Evolutionary conservation across 169 alveolate genomes (phyloP), one percentile per base, ranked within the genome.

Genomic region (Cryptosporidium viatorum): DNA sequence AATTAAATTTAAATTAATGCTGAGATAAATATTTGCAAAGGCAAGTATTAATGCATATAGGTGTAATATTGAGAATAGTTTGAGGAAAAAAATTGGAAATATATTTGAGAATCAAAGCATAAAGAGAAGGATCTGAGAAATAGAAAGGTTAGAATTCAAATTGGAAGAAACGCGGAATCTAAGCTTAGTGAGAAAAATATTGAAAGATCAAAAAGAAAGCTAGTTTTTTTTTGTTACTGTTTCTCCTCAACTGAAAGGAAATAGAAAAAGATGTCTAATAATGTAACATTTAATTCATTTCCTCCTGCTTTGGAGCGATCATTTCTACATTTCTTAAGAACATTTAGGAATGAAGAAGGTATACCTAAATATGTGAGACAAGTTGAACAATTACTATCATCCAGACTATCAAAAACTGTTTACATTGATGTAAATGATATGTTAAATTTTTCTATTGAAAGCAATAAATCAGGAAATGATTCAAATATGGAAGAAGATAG

Each of bases 381-480:
- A 37, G 86, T 62, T 31, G 86, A 74, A 41, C 86, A 74, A 26
- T 52, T 74, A 10, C 1, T 74, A 21, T 31, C 86, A 21, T 74
- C 86, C 60, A 52, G 86, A 52, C 21, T 74, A 35, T n/a, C 86
- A 55, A 52, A 43, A 35, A 74, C 86, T 23, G 52, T 74, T 35
- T 74, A 74, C 9, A 74, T 74, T 8, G 86, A 74, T 37, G 71
- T 74, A 26, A 74, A 74, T 59, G 86, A 74, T 41, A 55, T 74
- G 43, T 0, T 74, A n/a, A 74, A 55, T 21, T 74, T 51, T 16
- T 74, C 67, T 1, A n/a, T 33, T n/a, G 71, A 65, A 7, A 23
- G 4, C 9, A 35, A 74, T 21, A 37, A 59, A 26, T 37, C 45
- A 6, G 33, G 59, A 45, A 43, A 45, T 45, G 65, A 39, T 26